Evolutionary conservation across 371 early-diverging fungal genomes (phyloP).

Genomic region (Rhizopus sp.): DNA sequence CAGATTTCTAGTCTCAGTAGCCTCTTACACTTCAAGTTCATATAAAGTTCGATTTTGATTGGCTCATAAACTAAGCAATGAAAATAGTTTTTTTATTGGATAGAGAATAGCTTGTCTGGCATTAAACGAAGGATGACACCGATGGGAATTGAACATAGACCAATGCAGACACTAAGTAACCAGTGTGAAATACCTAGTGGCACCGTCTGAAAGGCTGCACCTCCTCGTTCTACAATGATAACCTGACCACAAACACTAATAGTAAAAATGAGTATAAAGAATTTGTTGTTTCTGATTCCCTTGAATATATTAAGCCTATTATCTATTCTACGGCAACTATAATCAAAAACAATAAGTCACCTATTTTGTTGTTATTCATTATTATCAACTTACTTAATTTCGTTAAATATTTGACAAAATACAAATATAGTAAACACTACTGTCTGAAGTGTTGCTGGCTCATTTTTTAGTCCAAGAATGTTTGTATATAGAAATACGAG

Average conservation of each 20-base stretch:
- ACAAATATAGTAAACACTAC: slow-evolving; percentile 75
- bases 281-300: slow-evolving; percentile 54
- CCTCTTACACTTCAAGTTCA: too few species aligned
- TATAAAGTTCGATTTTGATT: too few species aligned
- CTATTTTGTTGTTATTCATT: background rate
- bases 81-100: background rate
- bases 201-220: slow-evolving; percentile 59
- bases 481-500: slow-evolving; percentile 55
- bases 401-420: slow-evolving; percentile 73
- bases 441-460: slow-evolving; percentile 36
- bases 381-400: slow-evolving; percentile 48
- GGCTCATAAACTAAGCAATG: too few species aligned
- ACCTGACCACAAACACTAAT: slow-evolving; percentile 59
- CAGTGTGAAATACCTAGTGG: slow-evolving; percentile 61
- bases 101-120: slow-evolving; percentile 42
- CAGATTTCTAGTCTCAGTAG: background rate
- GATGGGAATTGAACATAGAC: slow-evolving; percentile 67
- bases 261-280: slow-evolving; percentile 63
- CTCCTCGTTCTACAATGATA: slow-evolving; percentile 66
- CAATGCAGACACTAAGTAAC: slow-evolving; percentile 66
- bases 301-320: slow-evolving; percentile 65
- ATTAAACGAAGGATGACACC: slow-evolving; percentile 71
- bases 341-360: background rate
- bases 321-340: slow-evolving; percentile 67
- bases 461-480: slow-evolving; percentile 17